These are phyloP conservation scores for Ophiostoma angusticollis DNA, from an alignment of 2,329 filamentous ascomycete genomes.

Conservation along the genomic window DNA sequence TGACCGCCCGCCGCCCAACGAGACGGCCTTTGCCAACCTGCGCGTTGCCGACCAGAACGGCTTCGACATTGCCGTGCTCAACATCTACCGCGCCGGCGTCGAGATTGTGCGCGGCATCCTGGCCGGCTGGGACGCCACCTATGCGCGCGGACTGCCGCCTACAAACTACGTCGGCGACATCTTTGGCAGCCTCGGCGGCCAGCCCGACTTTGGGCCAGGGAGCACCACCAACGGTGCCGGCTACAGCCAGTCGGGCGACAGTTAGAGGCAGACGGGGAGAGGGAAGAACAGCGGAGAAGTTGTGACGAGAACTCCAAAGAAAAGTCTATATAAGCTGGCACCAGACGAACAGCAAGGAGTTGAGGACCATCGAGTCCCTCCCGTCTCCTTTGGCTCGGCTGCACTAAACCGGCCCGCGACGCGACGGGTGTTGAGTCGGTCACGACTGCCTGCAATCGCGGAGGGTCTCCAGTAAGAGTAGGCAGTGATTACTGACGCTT, in stretches of 20 bases:
- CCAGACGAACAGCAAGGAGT: no score
- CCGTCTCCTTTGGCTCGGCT: no score
- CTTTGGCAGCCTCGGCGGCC: constrained; percentile 53
- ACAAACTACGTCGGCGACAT: constrained; percentile 60
- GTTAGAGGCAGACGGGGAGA: no score
- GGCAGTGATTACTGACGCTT: no score
- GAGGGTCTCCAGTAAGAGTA: no score
- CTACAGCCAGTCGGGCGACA: constrained; percentile 17
- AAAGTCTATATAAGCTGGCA: no score
- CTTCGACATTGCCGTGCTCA: constrained; percentile 49
- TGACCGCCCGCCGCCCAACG: constrained; percentile 50
- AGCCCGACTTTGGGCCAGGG: constrained; percentile 51
- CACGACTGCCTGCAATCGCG: no score
- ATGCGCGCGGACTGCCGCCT: constrained; percentile 41
- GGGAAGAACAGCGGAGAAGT: no score
- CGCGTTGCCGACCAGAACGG: constrained; percentile 48
- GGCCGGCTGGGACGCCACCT: constrained; percentile 45
- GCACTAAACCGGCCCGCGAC: no score
- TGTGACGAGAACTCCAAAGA: no score
- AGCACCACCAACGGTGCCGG: constrained; percentile 28
- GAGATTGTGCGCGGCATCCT: constrained; percentile 54
- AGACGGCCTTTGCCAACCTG: constrained; percentile 45
- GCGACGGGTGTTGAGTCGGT: no score
- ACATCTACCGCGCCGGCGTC: constrained; percentile 54
- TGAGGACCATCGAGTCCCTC: no score